Evolutionary conservation across 2,329 filamentous ascomycete genomes (phyloP), one percentile per base, ranked within the genome.

Genomic region (Phoma sp.): DNA sequence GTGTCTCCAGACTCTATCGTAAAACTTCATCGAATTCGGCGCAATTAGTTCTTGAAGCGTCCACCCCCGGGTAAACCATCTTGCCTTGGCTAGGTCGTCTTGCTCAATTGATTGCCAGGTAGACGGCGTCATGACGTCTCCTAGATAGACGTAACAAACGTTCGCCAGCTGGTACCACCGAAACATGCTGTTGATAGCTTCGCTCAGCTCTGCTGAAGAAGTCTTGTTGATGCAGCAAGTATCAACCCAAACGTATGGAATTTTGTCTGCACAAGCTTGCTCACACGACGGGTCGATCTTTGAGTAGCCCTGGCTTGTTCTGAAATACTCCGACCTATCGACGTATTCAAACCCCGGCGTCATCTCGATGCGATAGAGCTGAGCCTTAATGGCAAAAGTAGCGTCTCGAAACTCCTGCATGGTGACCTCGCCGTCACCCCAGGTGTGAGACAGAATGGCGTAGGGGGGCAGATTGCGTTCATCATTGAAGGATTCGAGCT

Each of bases 371-470:
- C n/a, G n/a, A n/a, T n/a, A n/a, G n/a, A n/a, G n/a, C n/a, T n/a
- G n/a, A n/a, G n/a, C n/a, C n/a, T n/a, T n/a, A n/a, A n/a, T n/a
- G n/a, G n/a, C n/a, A n/a, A n/a, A n/a, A n/a, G n/a, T 0, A 3
- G 18, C 20, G 10, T 36, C 5, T n/a, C n/a, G 28, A 34, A 42
- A 61, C 11, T 63, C 34, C 33, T 61, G 39, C n/a, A 63, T 43
- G 7, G 40, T 58, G 25, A 64, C 38, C 52, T 66, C 62, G 1
- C 38, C 25, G 1, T 18, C 15, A 25, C 49, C 47, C 60, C 60
- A 65, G 1, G 56, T 65, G 38, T 66, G 60, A 6, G 54, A 57
- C 1, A 66, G 54, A 14, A 66, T 65, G n/a, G 60, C 64, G 43
- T 64, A 65, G 1, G 32, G 36, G 3, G 61, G 60, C n/a, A 56